Evolutionary conservation across 2,329 filamentous ascomycete species (phyloP).

Genomic region (Corniculantispora saksenae): DNA sequence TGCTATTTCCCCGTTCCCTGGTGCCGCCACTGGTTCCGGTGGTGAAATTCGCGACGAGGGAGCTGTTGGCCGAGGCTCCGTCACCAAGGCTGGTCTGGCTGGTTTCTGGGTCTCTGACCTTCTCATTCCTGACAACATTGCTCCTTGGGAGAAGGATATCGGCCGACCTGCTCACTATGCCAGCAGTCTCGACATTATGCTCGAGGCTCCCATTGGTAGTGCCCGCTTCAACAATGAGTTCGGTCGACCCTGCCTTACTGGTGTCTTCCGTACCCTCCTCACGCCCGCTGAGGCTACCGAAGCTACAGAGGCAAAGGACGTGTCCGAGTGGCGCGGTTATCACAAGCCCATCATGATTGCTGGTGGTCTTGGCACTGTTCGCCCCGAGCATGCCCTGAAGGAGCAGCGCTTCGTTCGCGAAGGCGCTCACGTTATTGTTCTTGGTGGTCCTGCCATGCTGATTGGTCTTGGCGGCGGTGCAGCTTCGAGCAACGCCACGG

Average conservation of each 20-base stretch:
- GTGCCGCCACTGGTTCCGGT: slow-evolving; percentile 91
- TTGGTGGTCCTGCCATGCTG: slow-evolving; percentile 95
- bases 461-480: slow-evolving; percentile 95
- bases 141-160: slow-evolving; percentile 89
- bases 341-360: slow-evolving; percentile 99
- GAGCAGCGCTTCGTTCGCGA: slow-evolving; percentile 74
- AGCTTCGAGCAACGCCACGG: slow-evolving; percentile 86
- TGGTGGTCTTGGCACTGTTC: slow-evolving; percentile 88
- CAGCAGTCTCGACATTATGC: slow-evolving; percentile 93
- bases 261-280: slow-evolving; percentile 89
- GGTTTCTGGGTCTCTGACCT: slow-evolving; percentile 97
- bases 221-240: slow-evolving; percentile 98
- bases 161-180: slow-evolving; percentile 91
- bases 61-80: slow-evolving; percentile 88
- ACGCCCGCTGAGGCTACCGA: slow-evolving; percentile 52
- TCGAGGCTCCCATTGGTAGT: slow-evolving; percentile 92
- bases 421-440: slow-evolving; percentile 87
- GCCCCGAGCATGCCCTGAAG: slow-evolving; percentile 89
- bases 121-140: slow-evolving; percentile 76
- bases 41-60: slow-evolving; percentile 96
- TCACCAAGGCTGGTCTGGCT: slow-evolving; percentile 85
- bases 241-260: slow-evolving; percentile 82
- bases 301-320: slow-evolving; percentile 46
- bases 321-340: slow-evolving; percentile 78
- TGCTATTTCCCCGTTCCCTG: slow-evolving; percentile 88